These are phyloP conservation scores for Cupressus sempervirens DNA, from an alignment of 75 land plant species.

Conservation along the genomic window DNA sequence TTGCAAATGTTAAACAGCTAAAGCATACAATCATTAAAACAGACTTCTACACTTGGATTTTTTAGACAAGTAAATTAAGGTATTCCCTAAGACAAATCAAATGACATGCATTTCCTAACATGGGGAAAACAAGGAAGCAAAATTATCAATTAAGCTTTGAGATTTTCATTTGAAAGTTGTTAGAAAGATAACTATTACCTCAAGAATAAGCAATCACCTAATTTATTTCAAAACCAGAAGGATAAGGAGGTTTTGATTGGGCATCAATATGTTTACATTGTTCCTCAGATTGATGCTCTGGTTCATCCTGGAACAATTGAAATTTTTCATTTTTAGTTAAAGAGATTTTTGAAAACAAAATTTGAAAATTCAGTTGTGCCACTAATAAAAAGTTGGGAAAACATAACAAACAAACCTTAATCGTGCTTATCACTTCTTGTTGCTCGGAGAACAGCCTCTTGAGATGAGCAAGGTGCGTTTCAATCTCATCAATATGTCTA, in stretches of 20 bases:
- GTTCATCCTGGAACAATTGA: background rate
- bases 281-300: background rate
- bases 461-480: constrained; percentile 14
- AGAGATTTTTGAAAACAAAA: background rate
- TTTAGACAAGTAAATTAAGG: background rate
- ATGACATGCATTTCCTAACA: background rate
- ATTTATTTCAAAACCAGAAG: background rate
- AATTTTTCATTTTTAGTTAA: background rate
- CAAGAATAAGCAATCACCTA: background rate
- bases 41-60: background rate
- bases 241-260: background rate
- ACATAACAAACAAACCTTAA: constrained; percentile 14
- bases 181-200: background rate
- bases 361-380: background rate
- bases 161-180: background rate
- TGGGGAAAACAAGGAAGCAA: background rate
- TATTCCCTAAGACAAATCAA: background rate
- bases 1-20: background rate
- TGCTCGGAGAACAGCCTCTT: constrained; percentile 8
- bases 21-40: background rate
- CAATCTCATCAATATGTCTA: constrained; percentile 21
- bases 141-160: background rate
- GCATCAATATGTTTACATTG: background rate
- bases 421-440: background rate
- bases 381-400: background rate